A percentile compares a stretch with the other conserved stretches of the same genome.
Conservation (phyloP, 805 yeast species). For the Teunomyces barrocoloradensis region DNA sequence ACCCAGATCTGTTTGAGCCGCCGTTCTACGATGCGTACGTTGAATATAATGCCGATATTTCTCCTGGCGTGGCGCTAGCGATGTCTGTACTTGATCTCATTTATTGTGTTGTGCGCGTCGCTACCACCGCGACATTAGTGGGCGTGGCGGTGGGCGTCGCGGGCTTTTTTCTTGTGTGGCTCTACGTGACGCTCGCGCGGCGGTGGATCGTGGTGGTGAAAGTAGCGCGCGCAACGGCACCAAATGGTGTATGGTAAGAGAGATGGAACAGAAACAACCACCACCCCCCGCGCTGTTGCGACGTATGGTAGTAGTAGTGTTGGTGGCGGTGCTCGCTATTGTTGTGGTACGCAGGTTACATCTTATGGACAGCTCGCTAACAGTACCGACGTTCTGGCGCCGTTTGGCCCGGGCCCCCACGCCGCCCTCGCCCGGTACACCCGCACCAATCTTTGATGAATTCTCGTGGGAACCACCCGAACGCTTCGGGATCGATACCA, state of each 20-base stretch:
- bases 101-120: slow-evolving; percentile 16
- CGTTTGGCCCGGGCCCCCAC: no score
- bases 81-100: slow-evolving; percentile 13
- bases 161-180: slow-evolving; percentile 12
- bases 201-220: slow-evolving; percentile 13
- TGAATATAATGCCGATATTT: background rate
- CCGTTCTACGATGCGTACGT: slow-evolving; percentile 22
- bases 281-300: background rate
- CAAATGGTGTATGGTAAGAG: background rate
- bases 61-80: background rate
- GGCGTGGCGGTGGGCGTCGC: slow-evolving; percentile 12
- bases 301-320: background rate
- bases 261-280: background rate
- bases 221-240: background rate
- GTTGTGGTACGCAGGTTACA: background rate
- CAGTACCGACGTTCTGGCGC: no score
- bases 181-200: slow-evolving; percentile 11
- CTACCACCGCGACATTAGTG: slow-evolving; percentile 12
- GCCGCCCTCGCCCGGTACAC: background rate
- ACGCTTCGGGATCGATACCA: slow-evolving; percentile 23
- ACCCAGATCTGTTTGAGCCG: slow-evolving; percentile 24
- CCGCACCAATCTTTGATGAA: slow-evolving; percentile 15
- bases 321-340: background rate
- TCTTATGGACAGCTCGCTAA: background rate
- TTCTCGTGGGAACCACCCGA: slow-evolving; percentile 27